A percentile compares a stretch with the other conserved stretches of the same genome.
Conservation (phyloP, 306 rosid genomes). For the Vachellia pachyceras region DNA sequence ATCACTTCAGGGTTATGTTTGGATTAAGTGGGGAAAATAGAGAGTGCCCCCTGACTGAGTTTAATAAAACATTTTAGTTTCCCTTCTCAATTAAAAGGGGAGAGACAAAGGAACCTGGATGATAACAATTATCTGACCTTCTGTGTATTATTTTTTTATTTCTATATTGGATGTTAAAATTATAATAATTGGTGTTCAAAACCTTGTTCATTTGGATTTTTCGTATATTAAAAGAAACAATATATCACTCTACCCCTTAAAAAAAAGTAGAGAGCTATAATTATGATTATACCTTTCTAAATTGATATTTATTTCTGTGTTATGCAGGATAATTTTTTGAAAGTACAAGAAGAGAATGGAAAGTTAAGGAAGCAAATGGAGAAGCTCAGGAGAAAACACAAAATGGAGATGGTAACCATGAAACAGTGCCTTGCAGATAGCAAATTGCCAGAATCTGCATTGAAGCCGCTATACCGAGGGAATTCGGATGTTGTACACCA, state of each 20-base stretch:
- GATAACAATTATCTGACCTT: neutral
- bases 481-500: slow-evolving; percentile 49
- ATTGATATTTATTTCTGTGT: slow-evolving; percentile 21
- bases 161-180: neutral
- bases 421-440: slow-evolving; percentile 91
- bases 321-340: slow-evolving; percentile 66
- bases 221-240: neutral
- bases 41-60: neutral
- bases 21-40: neutral
- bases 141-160: neutral
- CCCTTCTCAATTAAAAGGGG: neutral
- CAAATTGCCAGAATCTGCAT: slow-evolving; percentile 84
- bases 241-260: neutral
- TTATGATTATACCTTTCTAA: neutral
- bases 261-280: neutral
- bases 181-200: neutral
- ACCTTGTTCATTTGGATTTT: neutral
- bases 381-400: slow-evolving; percentile 80
- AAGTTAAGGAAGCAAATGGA: slow-evolving; percentile 81
- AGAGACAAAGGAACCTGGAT: neutral
- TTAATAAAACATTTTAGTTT: neutral
- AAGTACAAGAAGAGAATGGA: slow-evolving; percentile 65
- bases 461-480: slow-evolving; percentile 69
- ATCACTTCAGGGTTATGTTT: neutral
- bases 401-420: slow-evolving; percentile 87